Base-by-base conservation (phyloP, 1,284 basidiomycete genomes). In the Vanrija humicola region DNA sequence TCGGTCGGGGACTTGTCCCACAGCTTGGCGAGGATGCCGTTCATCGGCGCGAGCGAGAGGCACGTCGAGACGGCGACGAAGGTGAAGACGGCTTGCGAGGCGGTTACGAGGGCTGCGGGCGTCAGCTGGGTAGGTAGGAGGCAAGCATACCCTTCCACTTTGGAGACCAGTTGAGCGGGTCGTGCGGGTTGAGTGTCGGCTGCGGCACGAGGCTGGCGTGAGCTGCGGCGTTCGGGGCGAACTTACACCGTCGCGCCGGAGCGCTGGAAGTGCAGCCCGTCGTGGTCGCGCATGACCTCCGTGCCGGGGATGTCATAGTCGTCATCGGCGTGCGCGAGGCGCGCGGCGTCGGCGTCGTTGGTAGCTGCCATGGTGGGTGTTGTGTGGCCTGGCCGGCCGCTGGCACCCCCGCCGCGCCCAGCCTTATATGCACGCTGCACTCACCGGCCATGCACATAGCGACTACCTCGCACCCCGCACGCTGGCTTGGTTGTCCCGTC, bases 281-380 rank as follows among this genome's bases (percentile, higher is more conserved):
- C 49, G 38, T 52, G 52, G 43, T 58, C 56, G n/a, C 46, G 48
- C 56, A 58, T 54, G 40, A 58, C 34, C 19, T 58, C 53, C 6
- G 56, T 58, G 40, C 56, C 53, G 23, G 56, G 56, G 43, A 58
- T 58, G 43, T 38, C 46, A 29, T 48, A 44, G n/a, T 51, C 55
- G 6, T 56, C 55, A 3, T 56, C 52, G 29, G 40, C n/a, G 16
- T 40, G 38, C 23, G 34, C 34, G 34, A 34, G 12, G 12, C 9
- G 34, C 2, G 34, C 34, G 34, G 34, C 12, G 9, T 5, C 12
- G 34, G 34, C 5, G 28, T 28, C 28, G 34, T 34, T 34, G 34
- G 34, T 34, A 12, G 21, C 21, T 23, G 34, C 14, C 34, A 34
- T 34, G 34, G 34, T 34, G 34, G 34, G 34, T 14, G 34, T 12